These are phyloP conservation scores for Aureobasidium sp. DNA, from an alignment of 2,329 filamentous ascomycete species.

Conservation along the genomic window DNA sequence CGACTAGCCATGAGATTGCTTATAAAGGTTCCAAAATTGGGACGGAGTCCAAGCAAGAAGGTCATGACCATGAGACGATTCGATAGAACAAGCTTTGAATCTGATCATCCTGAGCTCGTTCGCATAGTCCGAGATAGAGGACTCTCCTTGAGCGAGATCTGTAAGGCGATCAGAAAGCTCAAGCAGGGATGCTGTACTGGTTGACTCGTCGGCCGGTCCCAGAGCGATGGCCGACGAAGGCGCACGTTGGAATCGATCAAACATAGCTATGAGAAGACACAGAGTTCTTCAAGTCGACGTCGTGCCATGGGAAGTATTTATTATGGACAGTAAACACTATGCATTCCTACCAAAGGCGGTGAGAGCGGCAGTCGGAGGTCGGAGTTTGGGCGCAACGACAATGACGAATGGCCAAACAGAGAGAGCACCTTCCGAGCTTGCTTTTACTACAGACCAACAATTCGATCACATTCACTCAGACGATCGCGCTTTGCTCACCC, in stretches of 20 bases:
- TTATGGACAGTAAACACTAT: background rate
- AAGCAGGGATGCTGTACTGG: too few species aligned
- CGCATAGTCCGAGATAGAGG: background rate
- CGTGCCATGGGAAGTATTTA: background rate
- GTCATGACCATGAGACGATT: background rate
- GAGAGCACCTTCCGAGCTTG: conserved; percentile 1
- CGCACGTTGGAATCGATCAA: too few species aligned
- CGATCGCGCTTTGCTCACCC: background rate
- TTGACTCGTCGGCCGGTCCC: too few species aligned
- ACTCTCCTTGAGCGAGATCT: too few species aligned
- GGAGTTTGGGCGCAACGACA: conserved; percentile 1
- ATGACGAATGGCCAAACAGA: conserved; percentile 13
- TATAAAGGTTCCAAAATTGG: background rate
- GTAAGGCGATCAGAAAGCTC: too few species aligned
- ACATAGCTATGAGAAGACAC: background rate
- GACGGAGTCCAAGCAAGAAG: background rate
- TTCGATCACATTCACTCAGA: background rate
- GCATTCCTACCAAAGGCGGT: background rate
- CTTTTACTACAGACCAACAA: background rate
- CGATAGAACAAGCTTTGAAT: background rate
- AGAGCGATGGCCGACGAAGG: too few species aligned
- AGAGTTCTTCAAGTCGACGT: background rate
- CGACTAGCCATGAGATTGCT: background rate
- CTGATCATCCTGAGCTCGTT: background rate
- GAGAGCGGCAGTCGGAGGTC: conserved; percentile 1